Base-by-base conservation (phyloP, 2,329 filamentous ascomycete genomes). In the Tolypocladium tropicale region DNA sequence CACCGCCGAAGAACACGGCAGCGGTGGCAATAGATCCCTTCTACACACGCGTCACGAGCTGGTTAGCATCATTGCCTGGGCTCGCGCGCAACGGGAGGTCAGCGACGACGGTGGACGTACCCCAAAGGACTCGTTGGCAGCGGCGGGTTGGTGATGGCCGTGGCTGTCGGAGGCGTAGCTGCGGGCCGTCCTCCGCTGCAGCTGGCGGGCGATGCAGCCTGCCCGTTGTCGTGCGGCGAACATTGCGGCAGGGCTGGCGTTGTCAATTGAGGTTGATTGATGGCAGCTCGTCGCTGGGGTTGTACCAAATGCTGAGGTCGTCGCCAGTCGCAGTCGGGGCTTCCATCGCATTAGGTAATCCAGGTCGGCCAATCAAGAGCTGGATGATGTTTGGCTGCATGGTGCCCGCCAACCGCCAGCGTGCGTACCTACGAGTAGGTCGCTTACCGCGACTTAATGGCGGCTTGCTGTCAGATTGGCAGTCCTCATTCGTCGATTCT, bases 101-200 rank as follows among this genome's bases (percentile, higher is more conserved):
- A 25, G 43, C 25, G 46, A 11, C 2, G 16, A 28, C 6, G 28
- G 46, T 49, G 16, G 7, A 75, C 80, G 58, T 81, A 84, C 81
- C 63, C 81, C 80, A 64, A 83, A 74, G 57, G 75, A 73, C 70
- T 84, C 81, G 62, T 78, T 75, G 58, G 76, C 77, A 59, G 73
- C 70, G 62, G 74, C 73, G 57, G 74, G 68, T 62, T 76, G 71
- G 66, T 76, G 73, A 61, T 76, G 72, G 58, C 69, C 73, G 63
- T 80, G 78, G 67, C 72, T 71, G 61, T 78, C 75, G 65, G 79
- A 83, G 62, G 79, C 80, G 67, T 83, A 82, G 58, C 72, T 73
- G 65, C 79, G 76, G 61, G 73, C 68, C 60, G 67, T 64, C 58
- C 70, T 65, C 57, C 70, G 65, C 63, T 68, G 68, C 59, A 72